A percentile compares a stretch with the other conserved stretches of the same genome.
These are phyloP conservation scores for Kregervanrija fluxuum DNA, from an alignment of 805 yeast species.

Conservation along the genomic window DNA sequence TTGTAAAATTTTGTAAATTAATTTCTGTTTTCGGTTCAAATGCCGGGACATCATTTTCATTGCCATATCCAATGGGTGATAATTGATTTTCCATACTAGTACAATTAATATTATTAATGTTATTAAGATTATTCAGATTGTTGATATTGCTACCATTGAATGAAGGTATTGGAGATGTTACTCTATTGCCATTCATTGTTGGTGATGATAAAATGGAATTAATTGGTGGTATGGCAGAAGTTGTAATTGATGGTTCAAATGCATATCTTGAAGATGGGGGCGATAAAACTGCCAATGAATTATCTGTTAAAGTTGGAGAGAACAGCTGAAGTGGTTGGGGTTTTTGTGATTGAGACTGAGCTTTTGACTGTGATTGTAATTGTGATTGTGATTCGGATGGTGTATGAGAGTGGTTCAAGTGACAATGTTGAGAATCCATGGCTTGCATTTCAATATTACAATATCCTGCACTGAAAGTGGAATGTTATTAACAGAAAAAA, in stretches of 20 bases:
- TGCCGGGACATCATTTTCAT: constrained; percentile 24
- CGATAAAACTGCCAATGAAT: constrained; percentile 32
- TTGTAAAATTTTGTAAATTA: constrained; percentile 28
- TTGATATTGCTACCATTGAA: too few relatives aligned
- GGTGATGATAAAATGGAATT: constrained; percentile 15
- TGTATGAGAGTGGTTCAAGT: neutral
- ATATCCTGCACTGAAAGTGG: too few relatives aligned
- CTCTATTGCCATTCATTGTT: constrained; percentile 10
- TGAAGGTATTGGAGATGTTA: constrained; percentile 3
- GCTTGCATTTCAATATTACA: too few relatives aligned
- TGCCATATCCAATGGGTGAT: constrained; percentile 2
- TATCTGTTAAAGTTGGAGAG: constrained; percentile 19
- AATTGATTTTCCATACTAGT: constrained; percentile 9
- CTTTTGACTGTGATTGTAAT: neutral
- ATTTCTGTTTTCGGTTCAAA: constrained; percentile 26
- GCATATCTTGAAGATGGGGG: constrained; percentile 35
- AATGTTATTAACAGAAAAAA: too few relatives aligned
- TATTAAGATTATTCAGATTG: too few relatives aligned
- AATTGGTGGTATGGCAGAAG: constrained; percentile 21
- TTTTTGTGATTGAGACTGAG: neutral
- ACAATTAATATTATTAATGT: neutral
- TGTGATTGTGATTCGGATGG: neutral
- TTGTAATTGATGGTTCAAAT: constrained; percentile 20
- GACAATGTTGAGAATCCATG: too few relatives aligned
- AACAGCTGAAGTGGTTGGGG: constrained; percentile 5